Evolutionary conservation across 495 filamentous ascomycete species (phyloP), one percentile per base, ranked within the genome.

Genomic region (Penicillium dipodomyicola): DNA sequence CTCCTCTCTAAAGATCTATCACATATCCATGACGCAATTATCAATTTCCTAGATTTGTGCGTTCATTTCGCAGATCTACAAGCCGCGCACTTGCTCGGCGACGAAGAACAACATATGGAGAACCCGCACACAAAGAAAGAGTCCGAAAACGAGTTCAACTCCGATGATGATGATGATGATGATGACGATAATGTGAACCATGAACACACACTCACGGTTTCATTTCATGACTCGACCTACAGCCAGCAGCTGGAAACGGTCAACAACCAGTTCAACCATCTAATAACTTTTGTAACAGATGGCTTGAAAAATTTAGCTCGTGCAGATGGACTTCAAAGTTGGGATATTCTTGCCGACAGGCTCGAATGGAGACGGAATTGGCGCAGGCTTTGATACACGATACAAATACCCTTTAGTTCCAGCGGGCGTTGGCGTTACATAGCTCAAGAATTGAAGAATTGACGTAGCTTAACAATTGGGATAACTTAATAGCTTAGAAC

Each of bases 11-110:
- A 76, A 5, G 84, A 84, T 58, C 73, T 91, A 14, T 67, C 76
- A 15, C 83, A 85, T 0, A 85, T 92, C 42, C 80, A 84, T 52
- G 76, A 88, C 60, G 79, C 80, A 20, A 83, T 90, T 29, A 73
- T 88, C 23, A 80, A 83, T 27, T 70, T 92, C 0, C 79, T 92
- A 6, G 82, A 85, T 61, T 64, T 86, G 5, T 80, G 73, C 30
- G 67, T 84, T 39, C 57, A 71, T 40, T 80, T 85, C 37, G 73
- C 77, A 17, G 78, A 83, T 60, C 57, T 77, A 6, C 75, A 80
- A 57, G 56, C 64, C 15, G 65, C 61, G 3, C 70, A 69, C 22
- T 52, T 54, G 22, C 42, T 58, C 20, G 54, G 62, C 37, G 47
- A 54, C 15, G 60, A 49, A 19, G 60, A 49, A 19, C 44, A 61